Percentiles rank a stretch among this genome's conserved stretches.
Evolutionary conservation across 371 early-diverging fungal genomes (phyloP).

Genomic region (Ecytonucleospora hepatopenaei): DNA sequence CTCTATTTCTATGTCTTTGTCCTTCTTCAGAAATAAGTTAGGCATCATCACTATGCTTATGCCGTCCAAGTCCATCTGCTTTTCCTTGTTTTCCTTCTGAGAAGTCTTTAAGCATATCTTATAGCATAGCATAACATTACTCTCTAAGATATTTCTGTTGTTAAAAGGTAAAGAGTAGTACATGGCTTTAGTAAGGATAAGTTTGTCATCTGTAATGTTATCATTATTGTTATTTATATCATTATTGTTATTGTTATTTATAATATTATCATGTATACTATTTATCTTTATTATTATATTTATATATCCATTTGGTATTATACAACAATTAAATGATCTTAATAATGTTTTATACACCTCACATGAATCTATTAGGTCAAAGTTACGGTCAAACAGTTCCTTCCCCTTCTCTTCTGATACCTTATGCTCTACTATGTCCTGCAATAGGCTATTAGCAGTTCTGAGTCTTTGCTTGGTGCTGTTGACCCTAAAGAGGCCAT

Average conservation of each 20-base stretch:
- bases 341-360: conserved; percentile 36
- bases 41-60: conserved; percentile 49
- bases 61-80: conserved; percentile 42
- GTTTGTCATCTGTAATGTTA: conserved; percentile 22
- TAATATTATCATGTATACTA: conserved; percentile 18
- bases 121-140: conserved; percentile 20
- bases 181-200: conserved; percentile 22
- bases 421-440: conserved; percentile 7
- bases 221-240: too few relatives aligned
- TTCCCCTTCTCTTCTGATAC: conserved; percentile 7
- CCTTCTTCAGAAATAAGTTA: conserved; percentile 33
- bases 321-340: conserved; percentile 23
- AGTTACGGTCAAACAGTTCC: conserved; percentile 25
- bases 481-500: conserved; percentile 42
- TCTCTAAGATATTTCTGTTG: conserved; percentile 44
- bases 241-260: too few relatives aligned
- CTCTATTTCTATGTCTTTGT: conserved; percentile 18
- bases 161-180: conserved; percentile 31
- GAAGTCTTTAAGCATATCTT: conserved; percentile 18
- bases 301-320: conserved; percentile 32
- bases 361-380: conserved; percentile 36
- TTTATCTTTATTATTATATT: conserved; percentile 18
- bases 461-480: conserved; percentile 16
- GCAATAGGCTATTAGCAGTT: conserved; percentile 18
- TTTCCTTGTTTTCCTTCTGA: conserved; percentile 6